Conservation (phyloP, 2,329 filamentous ascomycete species). For the Fusarium sp. region DNA sequence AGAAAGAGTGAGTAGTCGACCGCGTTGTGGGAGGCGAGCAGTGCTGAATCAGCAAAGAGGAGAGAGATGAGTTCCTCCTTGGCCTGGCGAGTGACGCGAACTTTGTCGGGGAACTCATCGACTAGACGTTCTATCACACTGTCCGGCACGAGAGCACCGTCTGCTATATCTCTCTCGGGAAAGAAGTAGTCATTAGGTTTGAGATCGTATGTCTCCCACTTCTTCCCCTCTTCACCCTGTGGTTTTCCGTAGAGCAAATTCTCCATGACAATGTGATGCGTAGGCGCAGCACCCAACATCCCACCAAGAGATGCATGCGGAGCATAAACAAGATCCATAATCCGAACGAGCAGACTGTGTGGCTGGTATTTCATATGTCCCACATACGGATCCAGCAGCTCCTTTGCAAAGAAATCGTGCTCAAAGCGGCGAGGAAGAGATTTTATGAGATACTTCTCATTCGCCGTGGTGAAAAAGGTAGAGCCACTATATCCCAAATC, state of each 20-base stretch:
- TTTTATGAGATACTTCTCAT: slow-evolving; percentile 78
- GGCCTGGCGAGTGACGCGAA: slow-evolving; percentile 67
- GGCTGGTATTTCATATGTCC: slow-evolving; percentile 72
- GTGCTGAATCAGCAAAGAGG: slow-evolving; percentile 71
- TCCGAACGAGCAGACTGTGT: slow-evolving; percentile 74
- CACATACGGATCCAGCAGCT: slow-evolving; percentile 74
- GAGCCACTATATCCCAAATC: slow-evolving; percentile 82
- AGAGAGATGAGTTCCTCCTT: slow-evolving; percentile 67
- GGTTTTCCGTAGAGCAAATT: slow-evolving; percentile 74
- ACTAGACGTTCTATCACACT: slow-evolving; percentile 74
- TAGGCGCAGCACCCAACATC: slow-evolving; percentile 70
- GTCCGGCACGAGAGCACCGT: slow-evolving; percentile 71
- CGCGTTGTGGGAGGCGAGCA: slow-evolving; percentile 72
- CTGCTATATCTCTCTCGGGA: slow-evolving; percentile 77
- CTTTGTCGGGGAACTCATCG: slow-evolving; percentile 75
- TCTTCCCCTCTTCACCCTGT: slow-evolving; percentile 51
- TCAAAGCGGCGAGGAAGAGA: slow-evolving; percentile 77
- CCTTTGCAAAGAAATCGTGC: slow-evolving; percentile 75
- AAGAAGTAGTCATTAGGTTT: slow-evolving; percentile 83
- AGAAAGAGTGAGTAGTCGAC: slow-evolving; percentile 83
- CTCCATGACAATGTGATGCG: slow-evolving; percentile 83
- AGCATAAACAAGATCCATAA: slow-evolving; percentile 75
- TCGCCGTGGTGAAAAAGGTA: slow-evolving; percentile 77
- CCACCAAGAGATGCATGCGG: slow-evolving; percentile 69
- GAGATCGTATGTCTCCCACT: slow-evolving; percentile 80